Evolutionary conservation across 2,329 filamentous ascomycete genomes (phyloP).

Genomic region (Lachnellula willkommii): DNA sequence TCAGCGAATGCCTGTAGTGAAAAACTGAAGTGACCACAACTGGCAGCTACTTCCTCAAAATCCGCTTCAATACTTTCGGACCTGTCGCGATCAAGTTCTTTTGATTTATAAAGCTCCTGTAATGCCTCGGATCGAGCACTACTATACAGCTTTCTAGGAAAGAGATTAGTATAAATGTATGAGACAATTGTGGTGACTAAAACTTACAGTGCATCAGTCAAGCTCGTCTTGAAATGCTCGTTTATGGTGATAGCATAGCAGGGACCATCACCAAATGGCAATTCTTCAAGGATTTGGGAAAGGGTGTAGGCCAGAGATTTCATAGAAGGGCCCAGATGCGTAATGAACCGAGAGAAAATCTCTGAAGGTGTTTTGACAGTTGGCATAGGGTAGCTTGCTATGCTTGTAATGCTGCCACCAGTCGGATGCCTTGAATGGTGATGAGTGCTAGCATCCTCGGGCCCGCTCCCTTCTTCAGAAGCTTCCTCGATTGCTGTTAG

Average conservation of each 20-base stretch:
- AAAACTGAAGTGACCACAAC: constrained; percentile 94
- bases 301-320: constrained; percentile 92
- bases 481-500: constrained; percentile 60
- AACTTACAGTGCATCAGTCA: constrained; percentile 66
- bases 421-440: neutral
- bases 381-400: constrained; percentile 27
- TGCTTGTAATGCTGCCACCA: constrained; percentile 9
- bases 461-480: constrained; percentile 50
- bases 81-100: constrained; percentile 63
- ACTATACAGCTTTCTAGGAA: constrained; percentile 61
- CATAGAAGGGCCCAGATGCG: constrained; percentile 85
- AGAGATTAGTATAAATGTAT: constrained; percentile 1
- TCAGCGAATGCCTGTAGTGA: constrained; percentile 86
- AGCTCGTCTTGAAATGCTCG: constrained; percentile 71
- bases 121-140: constrained; percentile 70
- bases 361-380: constrained; percentile 62
- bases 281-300: constrained; percentile 79
- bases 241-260: constrained; percentile 69
- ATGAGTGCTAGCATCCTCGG: constrained; percentile 33
- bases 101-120: constrained; percentile 71
- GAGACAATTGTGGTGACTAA: neutral
- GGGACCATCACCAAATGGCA: constrained; percentile 69
- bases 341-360: constrained; percentile 88
- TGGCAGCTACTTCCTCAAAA: constrained; percentile 95
- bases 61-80: constrained; percentile 79